Base-by-base conservation (phyloP, 768 basidiomycete genomes). In the Leccinum pellstonianum region DNA sequence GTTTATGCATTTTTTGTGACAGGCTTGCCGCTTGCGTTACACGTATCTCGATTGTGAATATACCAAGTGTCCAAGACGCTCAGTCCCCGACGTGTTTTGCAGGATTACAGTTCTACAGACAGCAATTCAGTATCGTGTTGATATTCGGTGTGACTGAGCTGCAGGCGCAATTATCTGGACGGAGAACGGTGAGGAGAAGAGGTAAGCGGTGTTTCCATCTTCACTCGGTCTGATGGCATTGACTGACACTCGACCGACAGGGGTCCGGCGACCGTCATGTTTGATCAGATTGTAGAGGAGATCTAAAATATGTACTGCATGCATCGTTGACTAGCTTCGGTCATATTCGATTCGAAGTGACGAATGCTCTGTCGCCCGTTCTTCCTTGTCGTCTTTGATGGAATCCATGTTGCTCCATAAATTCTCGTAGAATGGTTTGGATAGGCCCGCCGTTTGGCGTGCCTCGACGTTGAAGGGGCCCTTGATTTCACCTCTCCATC, bases 71-170 rank as follows among this genome's bases (percentile, higher is more conserved):
- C 72, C 55, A 70, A 55, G 56, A 69, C 63, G n/a, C 59, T 73
- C 56, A 71, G 72, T 59, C 72, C 72, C 21, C 65, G 69, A n/a
- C 68, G 64, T 7, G 70, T 46, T 73, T 66, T 33, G 72, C 68
- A 4, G 68, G 67, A 6, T 29, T 73, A 7, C 66, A 71, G 54
- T 77, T 72, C 23, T 74, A 69, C 54, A 64, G 62, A 46, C 71
- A 70, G 38, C 59, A 69, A 10, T 81, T 76, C 55, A 74, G 77
- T 14, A 68, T 83, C 29, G 70, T 80, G 37, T 61, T 83, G 54
- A 73, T 70, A 52, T 78, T 80, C 43, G 82, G 82, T 0, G 47
- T 76, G 43, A 79, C 81, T 0, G 81, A 83, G 52, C 54, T 82
- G n/a, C 76, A 79, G 56, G 80, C 80, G 0, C 77, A 47, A 73